Evolutionary conservation across 108 stramenopile species (phyloP).

Genomic region (Nitzschia inconspicua): DNA sequence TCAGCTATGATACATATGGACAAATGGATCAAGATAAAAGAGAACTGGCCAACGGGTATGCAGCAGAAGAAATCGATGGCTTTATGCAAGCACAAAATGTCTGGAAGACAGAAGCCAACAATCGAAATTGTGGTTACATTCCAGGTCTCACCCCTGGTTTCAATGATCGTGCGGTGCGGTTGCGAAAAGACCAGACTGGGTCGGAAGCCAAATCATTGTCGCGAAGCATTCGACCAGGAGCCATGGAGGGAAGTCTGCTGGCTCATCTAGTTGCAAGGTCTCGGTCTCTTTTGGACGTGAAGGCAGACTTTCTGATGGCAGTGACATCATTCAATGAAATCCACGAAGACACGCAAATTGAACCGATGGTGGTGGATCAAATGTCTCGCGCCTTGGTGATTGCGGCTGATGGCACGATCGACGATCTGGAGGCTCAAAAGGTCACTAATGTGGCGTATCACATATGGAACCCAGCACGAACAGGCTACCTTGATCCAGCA

Average conservation of each 20-base stretch:
- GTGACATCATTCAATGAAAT: conserved; percentile 49
- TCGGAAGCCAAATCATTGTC: background rate
- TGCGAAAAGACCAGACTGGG: background rate
- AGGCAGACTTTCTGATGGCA: conserved; percentile 21
- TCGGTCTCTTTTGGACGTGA: conserved; percentile 14
- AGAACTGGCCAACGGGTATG: background rate
- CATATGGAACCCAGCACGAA: too few relatives aligned
- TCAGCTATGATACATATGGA: conserved; percentile 3
- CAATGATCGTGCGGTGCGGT: conserved; percentile 11
- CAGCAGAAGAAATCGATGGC: background rate
- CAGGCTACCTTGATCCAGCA: too few relatives aligned
- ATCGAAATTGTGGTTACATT: conserved; percentile 1
- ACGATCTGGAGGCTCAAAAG: too few relatives aligned
- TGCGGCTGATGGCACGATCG: too few relatives aligned
- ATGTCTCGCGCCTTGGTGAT: too few relatives aligned
- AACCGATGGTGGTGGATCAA: conserved; percentile 22
- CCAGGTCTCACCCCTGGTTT: conserved; percentile 11
- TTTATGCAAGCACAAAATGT: background rate
- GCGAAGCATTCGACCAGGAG: background rate
- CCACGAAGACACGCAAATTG: conserved; percentile 47
- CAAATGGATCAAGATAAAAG: background rate
- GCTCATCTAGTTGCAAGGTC: conserved; percentile 15
- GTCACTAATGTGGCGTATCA: too few relatives aligned
- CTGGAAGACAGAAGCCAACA: conserved; percentile 10
- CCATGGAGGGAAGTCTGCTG: conserved; percentile 28